Evolutionary conservation across 495 filamentous ascomycete genomes (phyloP).

Genomic region (Penicillium antarcticum): DNA sequence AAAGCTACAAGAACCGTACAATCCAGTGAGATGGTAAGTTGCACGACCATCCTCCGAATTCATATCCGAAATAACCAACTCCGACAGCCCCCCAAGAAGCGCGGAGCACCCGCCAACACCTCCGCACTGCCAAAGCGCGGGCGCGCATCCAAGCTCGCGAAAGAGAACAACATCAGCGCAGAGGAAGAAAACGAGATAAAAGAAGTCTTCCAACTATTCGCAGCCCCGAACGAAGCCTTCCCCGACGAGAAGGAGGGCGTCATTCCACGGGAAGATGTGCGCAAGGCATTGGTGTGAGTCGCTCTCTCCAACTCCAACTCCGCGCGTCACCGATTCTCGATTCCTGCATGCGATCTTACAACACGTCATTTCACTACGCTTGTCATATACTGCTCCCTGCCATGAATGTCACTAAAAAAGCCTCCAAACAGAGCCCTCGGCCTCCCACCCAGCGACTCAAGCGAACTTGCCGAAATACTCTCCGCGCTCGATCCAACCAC

Average conservation of each 20-base stretch:
- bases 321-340: too few relatives aligned
- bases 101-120: conserved; percentile 27
- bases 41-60: background rate
- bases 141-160: conserved; percentile 78
- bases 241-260: conserved; percentile 68
- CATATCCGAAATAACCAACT: background rate
- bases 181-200: conserved; percentile 85
- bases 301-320: conserved; percentile 1
- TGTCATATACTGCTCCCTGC: background rate
- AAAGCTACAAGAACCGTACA: background rate
- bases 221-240: conserved; percentile 53
- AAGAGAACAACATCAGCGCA: conserved; percentile 78
- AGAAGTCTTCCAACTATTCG: conserved; percentile 84
- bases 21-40: background rate
- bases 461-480: conserved; percentile 70
- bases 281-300: conserved; percentile 75
- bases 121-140: conserved; percentile 40
- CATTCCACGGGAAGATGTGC: conserved; percentile 72
- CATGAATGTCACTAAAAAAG: background rate
- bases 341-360: background rate
- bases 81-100: conserved; percentile 39
- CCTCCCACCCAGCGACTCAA: conserved; percentile 57
- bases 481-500: conserved; percentile 77
- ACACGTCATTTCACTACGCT: background rate
- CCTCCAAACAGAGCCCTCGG: conserved; percentile 62